These are phyloP conservation scores for Choanephora cucurbitarum DNA, from an alignment of 371 early-diverging fungal genomes.

Conservation along the genomic window DNA sequence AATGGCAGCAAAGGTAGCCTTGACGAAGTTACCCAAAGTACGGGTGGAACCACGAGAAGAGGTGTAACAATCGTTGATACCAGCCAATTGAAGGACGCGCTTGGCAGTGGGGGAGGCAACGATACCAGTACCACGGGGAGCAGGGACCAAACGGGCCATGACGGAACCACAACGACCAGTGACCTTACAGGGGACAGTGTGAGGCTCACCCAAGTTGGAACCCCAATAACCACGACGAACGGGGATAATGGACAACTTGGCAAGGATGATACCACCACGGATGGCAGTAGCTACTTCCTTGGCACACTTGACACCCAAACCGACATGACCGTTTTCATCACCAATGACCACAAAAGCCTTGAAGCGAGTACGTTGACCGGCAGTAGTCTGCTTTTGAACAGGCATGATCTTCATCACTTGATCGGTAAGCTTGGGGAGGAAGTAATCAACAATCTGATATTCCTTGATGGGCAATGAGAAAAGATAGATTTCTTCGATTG, in stretches of 20 bases:
- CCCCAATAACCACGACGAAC: conserved; percentile 99
- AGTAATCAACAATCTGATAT: conserved; percentile 97
- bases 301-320: conserved; percentile 98
- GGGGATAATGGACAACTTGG: conserved; percentile 97
- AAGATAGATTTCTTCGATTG: conserved; percentile 94
- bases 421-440: conserved; percentile 96
- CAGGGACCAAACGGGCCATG: conserved; percentile 92
- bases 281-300: conserved; percentile 99
- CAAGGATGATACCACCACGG: conserved; percentile 97
- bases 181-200: conserved; percentile 98
- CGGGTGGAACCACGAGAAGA: conserved; percentile 89
- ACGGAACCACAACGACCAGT: conserved; percentile 99
- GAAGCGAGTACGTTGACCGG: conserved; percentile 99
- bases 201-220: conserved; percentile 93
- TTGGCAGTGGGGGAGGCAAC: conserved; percentile 96
- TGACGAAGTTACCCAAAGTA: conserved; percentile 97
- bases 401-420: conserved; percentile 99
- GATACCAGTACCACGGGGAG: conserved; percentile 99
- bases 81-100: conserved; percentile 97
- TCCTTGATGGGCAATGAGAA: conserved; percentile 99
- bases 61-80: conserved; percentile 98
- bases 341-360: conserved; percentile 99
- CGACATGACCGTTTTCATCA: conserved; percentile 97
- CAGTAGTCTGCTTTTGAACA: conserved; percentile 99
- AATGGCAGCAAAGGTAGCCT: conserved; percentile 98